Conservation (phyloP, 108 stramenopile species). For the Hondaea fermentalgiana region DNA sequence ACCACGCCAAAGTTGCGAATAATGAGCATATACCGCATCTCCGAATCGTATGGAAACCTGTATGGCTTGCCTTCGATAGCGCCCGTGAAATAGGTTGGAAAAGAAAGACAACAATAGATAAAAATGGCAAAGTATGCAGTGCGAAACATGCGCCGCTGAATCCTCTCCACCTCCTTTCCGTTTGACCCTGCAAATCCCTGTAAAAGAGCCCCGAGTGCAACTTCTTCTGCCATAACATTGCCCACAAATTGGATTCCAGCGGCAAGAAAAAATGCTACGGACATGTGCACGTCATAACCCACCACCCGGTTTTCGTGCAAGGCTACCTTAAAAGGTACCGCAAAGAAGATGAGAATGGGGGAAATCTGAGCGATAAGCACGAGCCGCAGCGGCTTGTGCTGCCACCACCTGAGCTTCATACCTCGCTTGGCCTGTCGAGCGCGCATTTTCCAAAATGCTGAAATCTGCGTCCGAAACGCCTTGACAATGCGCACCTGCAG, state of each 20-base stretch:
- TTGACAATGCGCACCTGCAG: not conserved
- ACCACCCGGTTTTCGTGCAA: not conserved
- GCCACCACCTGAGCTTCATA: not conserved
- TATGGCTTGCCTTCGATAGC: not conserved
- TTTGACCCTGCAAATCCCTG: not conserved
- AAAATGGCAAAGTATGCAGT: not conserved
- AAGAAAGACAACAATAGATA: not conserved
- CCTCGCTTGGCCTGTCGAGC: not conserved
- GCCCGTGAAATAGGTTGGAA: not conserved
- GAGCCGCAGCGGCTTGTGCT: not conserved
- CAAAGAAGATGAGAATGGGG: not conserved
- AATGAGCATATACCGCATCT: not conserved
- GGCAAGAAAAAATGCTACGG: not conserved
- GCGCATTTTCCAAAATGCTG: not conserved
- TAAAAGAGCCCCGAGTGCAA: not conserved
- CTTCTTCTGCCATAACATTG: not conserved
- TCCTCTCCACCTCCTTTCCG: not conserved
- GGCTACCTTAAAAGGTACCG: not conserved
- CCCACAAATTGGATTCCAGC: not conserved
- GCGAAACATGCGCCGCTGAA: not conserved
- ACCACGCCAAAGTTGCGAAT: not conserved
- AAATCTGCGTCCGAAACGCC: not conserved
- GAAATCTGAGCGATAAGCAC: not conserved
- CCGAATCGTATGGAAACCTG: not conserved
- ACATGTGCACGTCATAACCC: not conserved